A percentile compares a stretch with the other conserved stretches of the same genome.
Conservation (phyloP, 2,329 filamentous ascomycete species). For the Talaromyces sp. region DNA sequence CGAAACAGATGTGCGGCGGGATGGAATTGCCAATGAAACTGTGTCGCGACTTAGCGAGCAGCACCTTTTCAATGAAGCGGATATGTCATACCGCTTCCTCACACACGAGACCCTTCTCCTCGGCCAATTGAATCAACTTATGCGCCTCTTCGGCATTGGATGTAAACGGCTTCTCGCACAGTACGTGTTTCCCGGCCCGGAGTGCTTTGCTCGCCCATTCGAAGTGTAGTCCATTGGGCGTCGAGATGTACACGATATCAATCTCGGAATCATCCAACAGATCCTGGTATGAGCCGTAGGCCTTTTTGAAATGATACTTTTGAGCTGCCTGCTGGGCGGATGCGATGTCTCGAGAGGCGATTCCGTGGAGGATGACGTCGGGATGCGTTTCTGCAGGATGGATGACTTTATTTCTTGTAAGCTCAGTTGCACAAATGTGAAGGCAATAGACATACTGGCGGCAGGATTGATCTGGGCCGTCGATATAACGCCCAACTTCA, state of each 20-base stretch:
- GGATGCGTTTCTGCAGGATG: conserved; percentile 51
- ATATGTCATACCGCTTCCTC: conserved; percentile 19
- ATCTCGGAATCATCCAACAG: conserved; percentile 25
- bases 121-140: conserved; percentile 40
- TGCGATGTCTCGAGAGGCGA: conserved; percentile 50
- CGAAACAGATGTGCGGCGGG: conserved; percentile 38
- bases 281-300: conserved; percentile 27
- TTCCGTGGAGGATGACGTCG: conserved; percentile 51
- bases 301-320: conserved; percentile 50
- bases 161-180: conserved; percentile 53
- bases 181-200: conserved; percentile 51
- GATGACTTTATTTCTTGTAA: conserved; percentile 28
- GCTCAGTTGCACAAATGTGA: background rate
- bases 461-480: conserved; percentile 26
- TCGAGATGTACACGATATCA: conserved; percentile 30
- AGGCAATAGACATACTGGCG: conserved; percentile 22
- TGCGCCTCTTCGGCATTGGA: conserved; percentile 46
- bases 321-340: conserved; percentile 49
- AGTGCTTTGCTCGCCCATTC: conserved; percentile 50
- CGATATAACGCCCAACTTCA: conserved; percentile 26
- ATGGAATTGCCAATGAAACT: conserved; percentile 44
- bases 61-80: no score
- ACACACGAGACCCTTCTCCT: conserved; percentile 20
- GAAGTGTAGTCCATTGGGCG: conserved; percentile 31
- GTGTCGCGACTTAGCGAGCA: no score